These are phyloP conservation scores for Malus hybrid DNA, from an alignment of 331 rosid species.

Conservation along the genomic window DNA sequence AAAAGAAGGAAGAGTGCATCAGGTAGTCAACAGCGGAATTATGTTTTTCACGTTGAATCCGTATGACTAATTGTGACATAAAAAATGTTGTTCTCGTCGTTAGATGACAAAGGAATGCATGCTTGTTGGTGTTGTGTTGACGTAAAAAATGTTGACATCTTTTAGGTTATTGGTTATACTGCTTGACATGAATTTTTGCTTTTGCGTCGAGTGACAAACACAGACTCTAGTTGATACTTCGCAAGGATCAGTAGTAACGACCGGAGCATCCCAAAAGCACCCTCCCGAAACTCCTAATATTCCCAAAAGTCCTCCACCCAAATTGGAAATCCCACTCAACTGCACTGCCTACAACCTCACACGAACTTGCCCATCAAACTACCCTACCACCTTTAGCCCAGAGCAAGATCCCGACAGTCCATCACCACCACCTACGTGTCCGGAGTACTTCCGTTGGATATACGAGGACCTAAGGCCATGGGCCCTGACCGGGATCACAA, in stretches of 20 bases:
- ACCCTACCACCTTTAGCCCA: not conserved
- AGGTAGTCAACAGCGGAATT: too few species aligned
- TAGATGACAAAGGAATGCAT: too few species aligned
- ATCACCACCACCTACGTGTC: conserved; percentile 29
- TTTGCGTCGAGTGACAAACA: conserved; percentile 3
- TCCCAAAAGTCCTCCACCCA: not conserved
- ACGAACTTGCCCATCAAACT: conserved; percentile 39
- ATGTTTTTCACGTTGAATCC: too few species aligned
- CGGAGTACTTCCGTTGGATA: conserved; percentile 82
- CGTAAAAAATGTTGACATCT: too few species aligned
- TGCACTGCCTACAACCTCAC: conserved; percentile 34
- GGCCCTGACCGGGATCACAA: conserved; percentile 65
- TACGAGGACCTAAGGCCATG: conserved; percentile 76
- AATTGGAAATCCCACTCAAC: conserved; percentile 35
- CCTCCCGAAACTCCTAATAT: not conserved
- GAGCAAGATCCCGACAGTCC: conserved; percentile 10
- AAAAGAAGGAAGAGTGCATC: fast-evolving
- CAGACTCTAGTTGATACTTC: not conserved
- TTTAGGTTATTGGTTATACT: too few species aligned
- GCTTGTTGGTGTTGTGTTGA: too few species aligned
- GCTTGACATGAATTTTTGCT: not conserved
- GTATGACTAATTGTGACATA: too few species aligned
- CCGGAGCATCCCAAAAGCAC: not conserved
- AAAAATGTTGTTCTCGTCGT: too few species aligned
- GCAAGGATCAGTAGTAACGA: not conserved